These are phyloP conservation scores for Leucocoprinus leucothites DNA, from an alignment of 768 basidiomycete species.

Conservation along the genomic window DNA sequence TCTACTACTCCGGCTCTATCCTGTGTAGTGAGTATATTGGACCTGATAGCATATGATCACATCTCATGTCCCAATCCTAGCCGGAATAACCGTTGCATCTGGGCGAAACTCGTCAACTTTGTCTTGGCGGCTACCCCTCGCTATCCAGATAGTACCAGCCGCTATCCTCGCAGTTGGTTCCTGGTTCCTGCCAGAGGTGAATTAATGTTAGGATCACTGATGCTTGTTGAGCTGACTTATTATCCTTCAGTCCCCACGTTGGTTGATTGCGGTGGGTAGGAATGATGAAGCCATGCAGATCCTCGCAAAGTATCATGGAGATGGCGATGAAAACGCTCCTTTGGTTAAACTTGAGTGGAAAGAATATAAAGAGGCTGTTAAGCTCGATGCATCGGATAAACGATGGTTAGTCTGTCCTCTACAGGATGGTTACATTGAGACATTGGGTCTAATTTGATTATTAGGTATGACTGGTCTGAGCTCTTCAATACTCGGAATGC, in stretches of 20 bases:
- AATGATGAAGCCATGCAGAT: conserved; percentile 46
- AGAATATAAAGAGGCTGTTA: conserved; percentile 49
- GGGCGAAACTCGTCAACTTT: conserved; percentile 30
- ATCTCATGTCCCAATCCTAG: conserved; percentile 17
- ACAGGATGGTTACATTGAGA: background rate
- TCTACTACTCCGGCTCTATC: conserved; percentile 44
- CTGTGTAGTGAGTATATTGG: conserved; percentile 31
- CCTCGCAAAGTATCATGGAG: conserved; percentile 51
- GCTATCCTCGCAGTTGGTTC: conserved; percentile 31
- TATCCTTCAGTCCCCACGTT: conserved; percentile 43
- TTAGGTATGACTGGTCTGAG: conserved; percentile 49
- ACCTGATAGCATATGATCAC: background rate
- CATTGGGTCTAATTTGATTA: background rate
- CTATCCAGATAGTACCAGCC: conserved; percentile 49
- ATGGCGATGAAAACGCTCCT: conserved; percentile 45
- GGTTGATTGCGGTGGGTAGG: conserved; percentile 47
- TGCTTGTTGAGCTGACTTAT: background rate
- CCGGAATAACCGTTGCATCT: conserved; percentile 42
- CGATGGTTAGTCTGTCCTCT: conserved; percentile 38
- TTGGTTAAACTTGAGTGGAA: conserved; percentile 49
- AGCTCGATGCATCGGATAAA: conserved; percentile 51
- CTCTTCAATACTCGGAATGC: conserved; percentile 45
- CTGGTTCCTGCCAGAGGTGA: conserved; percentile 36
- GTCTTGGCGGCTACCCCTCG: conserved; percentile 51
- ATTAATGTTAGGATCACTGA: background rate